Evolutionary conservation across 2,329 filamentous ascomycete species (phyloP).

Genomic region (Penicillium aurantiogriseum): DNA sequence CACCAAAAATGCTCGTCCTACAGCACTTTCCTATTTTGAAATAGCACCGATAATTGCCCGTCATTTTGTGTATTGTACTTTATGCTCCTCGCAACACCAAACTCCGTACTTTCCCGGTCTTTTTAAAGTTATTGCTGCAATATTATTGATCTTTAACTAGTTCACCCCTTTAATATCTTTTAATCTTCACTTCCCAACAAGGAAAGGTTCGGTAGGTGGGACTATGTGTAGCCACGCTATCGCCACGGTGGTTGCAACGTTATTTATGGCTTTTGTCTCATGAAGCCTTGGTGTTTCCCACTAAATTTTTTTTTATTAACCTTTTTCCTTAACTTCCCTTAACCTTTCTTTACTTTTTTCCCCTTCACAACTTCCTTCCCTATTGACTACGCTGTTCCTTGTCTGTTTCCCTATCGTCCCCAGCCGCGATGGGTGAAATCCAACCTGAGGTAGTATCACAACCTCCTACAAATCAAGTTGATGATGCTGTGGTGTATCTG

Average conservation of each 20-base stretch:
- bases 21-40: neutral
- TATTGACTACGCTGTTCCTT: no score
- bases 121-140: neutral
- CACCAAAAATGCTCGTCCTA: neutral
- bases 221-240: neutral
- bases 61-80: neutral
- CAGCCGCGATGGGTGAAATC: slow-evolving; percentile 16
- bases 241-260: neutral
- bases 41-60: neutral
- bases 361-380: neutral
- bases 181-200: no score
- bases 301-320: neutral
- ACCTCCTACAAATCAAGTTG: slow-evolving; percentile 6
- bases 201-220: neutral
- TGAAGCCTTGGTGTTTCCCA: neutral
- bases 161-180: neutral
- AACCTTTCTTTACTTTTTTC: no score
- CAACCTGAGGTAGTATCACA: slow-evolving; percentile 5
- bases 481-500: slow-evolving; percentile 26
- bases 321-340: neutral
- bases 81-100: no score
- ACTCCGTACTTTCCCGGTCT: neutral
- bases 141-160: neutral
- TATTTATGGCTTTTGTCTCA: neutral
- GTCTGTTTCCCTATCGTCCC: neutral